phyloP scores from a whole-genome alignment of 768 basidiomycete genomes.

The Mycena amicta region DNA sequence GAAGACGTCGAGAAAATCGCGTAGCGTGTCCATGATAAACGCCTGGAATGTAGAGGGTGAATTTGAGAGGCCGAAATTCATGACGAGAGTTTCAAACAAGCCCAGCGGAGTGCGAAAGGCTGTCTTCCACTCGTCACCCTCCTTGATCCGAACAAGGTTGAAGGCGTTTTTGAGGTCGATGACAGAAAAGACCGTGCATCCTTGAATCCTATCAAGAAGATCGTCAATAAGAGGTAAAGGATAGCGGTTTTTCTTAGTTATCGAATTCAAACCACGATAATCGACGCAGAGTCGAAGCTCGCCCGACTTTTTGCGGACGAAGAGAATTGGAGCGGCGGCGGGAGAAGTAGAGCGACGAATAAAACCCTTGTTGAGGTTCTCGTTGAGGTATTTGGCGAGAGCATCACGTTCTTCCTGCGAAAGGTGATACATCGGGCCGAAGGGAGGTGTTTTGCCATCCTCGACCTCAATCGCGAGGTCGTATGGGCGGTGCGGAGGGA shows the following conservation, averaged over 20 bases:
- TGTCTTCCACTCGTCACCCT: slow-evolving; percentile 26
- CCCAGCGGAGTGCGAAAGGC: slow-evolving; percentile 43
- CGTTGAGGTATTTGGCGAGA: slow-evolving; percentile 31
- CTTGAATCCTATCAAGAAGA: slow-evolving; percentile 35
- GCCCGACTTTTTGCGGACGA: slow-evolving; percentile 37
- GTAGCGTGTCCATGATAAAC: slow-evolving; percentile 44
- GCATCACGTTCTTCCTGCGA: slow-evolving; percentile 26
- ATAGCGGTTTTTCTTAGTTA: slow-evolving; percentile 29
- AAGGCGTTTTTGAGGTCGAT: slow-evolving; percentile 38
- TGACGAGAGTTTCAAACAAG: slow-evolving; percentile 41
- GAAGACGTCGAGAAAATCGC: slow-evolving; percentile 38
- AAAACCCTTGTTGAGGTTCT: slow-evolving; percentile 31
- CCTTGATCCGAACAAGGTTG: slow-evolving; percentile 33
- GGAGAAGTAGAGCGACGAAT: slow-evolving; percentile 28
- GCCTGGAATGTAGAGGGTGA: slow-evolving; percentile 48
- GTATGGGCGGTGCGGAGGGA: slow-evolving; percentile 31
- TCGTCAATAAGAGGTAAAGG: slow-evolving; percentile 33
- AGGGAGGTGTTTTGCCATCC: slow-evolving; percentile 15
- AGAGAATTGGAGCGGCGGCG: slow-evolving; percentile 33
- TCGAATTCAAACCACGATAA: slow-evolving; percentile 20
- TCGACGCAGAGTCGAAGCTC: slow-evolving; percentile 34
- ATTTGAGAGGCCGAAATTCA: slow-evolving; percentile 50
- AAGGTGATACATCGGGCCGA: slow-evolving; percentile 31
- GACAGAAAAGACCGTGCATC: too few species aligned
- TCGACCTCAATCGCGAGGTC: slow-evolving; percentile 30